Evolutionary conservation across 2,329 filamentous ascomycete genomes (phyloP).

Genomic region (Nemania diffusa): DNA sequence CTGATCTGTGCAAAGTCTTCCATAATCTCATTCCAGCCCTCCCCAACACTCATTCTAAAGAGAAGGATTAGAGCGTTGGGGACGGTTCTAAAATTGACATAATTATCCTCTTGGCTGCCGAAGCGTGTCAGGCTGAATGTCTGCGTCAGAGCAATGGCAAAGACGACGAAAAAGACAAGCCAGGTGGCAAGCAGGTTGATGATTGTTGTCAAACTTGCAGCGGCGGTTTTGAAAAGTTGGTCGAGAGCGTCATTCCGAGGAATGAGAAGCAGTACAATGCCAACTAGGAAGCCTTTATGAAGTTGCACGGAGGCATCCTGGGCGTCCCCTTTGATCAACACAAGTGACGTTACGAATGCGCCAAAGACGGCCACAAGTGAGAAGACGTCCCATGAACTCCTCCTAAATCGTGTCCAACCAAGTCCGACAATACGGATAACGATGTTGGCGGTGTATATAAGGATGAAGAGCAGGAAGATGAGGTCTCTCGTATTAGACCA

Average conservation of each 20-base stretch:
- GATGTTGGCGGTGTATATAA: constrained; percentile 86
- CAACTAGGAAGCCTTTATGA: constrained; percentile 94
- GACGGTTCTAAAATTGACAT: constrained; percentile 92
- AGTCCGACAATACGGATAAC: constrained; percentile 85
- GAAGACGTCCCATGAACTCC: constrained; percentile 96
- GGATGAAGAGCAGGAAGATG: constrained; percentile 82
- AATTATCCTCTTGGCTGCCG: constrained; percentile 74
- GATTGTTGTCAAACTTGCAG: constrained; percentile 90
- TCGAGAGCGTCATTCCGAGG: constrained; percentile 96
- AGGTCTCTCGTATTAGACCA: constrained; percentile 79
- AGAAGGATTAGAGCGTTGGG: constrained; percentile 93
- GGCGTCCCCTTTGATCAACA: constrained; percentile 72
- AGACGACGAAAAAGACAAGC: constrained; percentile 96
- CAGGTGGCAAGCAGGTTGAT: constrained; percentile 93
- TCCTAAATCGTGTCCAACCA: constrained; percentile 89
- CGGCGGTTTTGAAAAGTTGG: constrained; percentile 98
- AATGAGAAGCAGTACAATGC: constrained; percentile 88
- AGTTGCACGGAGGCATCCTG: constrained; percentile 77
- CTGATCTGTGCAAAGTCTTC: constrained; percentile 88
- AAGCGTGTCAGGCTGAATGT: constrained; percentile 96
- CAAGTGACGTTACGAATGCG: constrained; percentile 82
- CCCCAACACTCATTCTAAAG: constrained; percentile 91
- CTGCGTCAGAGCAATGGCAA: constrained; percentile 95
- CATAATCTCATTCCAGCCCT: constrained; percentile 98
- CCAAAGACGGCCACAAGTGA: constrained; percentile 82